Percentiles rank a stretch among this genome's conserved stretches.
These are phyloP conservation scores for Lachnellula cervina DNA, from an alignment of 2,329 filamentous ascomycete species.

Conservation along the genomic window DNA sequence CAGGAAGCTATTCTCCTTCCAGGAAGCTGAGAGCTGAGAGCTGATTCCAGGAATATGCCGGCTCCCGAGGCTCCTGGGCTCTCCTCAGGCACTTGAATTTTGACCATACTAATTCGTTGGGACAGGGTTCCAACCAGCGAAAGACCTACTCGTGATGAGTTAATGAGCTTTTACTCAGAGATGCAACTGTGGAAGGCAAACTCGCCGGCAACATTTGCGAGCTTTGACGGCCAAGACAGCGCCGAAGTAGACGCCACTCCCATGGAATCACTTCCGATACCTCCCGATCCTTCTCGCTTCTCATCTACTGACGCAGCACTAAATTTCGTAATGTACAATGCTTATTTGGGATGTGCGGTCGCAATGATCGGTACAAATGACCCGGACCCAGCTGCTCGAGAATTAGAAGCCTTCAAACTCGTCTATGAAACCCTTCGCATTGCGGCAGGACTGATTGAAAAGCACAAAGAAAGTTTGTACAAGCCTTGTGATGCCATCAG, in stretches of 20 bases:
- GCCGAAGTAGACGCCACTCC: neutral
- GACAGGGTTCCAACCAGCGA: conserved; percentile 3
- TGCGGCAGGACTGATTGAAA: conserved; percentile 6
- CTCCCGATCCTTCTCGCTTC: conserved; percentile 5
- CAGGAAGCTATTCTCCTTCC: no score
- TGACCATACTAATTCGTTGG: no score
- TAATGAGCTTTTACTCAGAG: conserved; percentile 15
- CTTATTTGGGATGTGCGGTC: conserved; percentile 11
- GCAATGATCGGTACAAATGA: conserved; percentile 15
- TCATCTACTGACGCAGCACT: conserved; percentile 12
- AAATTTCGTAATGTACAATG: conserved; percentile 15
- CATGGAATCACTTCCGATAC: conserved; percentile 3
- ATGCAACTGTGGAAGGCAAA: conserved; percentile 16
- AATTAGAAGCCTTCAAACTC: conserved; percentile 14
- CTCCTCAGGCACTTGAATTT: no score
- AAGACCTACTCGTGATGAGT: conserved; percentile 12
- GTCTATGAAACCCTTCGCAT: conserved; percentile 16
- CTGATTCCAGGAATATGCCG: no score
- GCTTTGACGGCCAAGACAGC: neutral
- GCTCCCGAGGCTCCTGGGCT: no score
- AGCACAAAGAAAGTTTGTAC: conserved; percentile 10
- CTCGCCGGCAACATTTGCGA: conserved; percentile 15
- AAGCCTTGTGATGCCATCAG: conserved; percentile 19
- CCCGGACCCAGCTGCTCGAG: neutral
- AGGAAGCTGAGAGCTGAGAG: no score